Evolutionary conservation across 306 rosid genomes (phyloP), one percentile per base, ranked within the genome.

Genomic region (Sindora glabra): DNA sequence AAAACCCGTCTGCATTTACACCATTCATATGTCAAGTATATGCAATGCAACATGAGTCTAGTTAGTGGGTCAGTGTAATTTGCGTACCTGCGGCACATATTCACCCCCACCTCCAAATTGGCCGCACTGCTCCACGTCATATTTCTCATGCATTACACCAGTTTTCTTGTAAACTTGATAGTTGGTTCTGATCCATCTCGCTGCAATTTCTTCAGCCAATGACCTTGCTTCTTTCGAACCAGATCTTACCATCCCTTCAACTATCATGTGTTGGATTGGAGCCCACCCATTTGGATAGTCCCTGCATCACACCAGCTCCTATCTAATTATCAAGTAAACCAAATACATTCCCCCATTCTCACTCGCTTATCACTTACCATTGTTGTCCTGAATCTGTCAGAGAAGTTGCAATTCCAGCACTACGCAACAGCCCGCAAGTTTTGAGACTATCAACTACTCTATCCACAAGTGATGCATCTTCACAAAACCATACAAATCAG

Each of bases 221-320:
- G 69, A 49, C 55, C 70, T 80, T 71, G 96, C 96, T 80, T 89
- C 94, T 68, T 78, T 44, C 64, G 60, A 69, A 34, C 83, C 90
- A 12, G 94, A 89, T 61, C 77, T 86, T 53, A 70, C 50, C 41
- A 92, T 72, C 15, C 94, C 99, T 81, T 92, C 99, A 41, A 84
- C 89, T n/a, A 92, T 72, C 96, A 92, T 92, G 81, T 89, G 99
- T 56, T 92, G 94, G 15, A 92, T 55, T 3, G 90, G 96, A 45
- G 99, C 89, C 96, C 99, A 92, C 49, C 99, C 96, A 64, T 92
- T 92, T 25, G 99, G 99, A 59, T 77, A 89, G 80, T 92, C 96
- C 99, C 99, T 86, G 48, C 59, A 52, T 64, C 53, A 33, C 61
- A 61, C 32, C 32, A 27, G 6, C 6, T 27, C 32, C 32, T 3